These are phyloP conservation scores for Podila minutissima DNA, from an alignment of 192 early-diverging fungal species.

Conservation along the genomic window DNA sequence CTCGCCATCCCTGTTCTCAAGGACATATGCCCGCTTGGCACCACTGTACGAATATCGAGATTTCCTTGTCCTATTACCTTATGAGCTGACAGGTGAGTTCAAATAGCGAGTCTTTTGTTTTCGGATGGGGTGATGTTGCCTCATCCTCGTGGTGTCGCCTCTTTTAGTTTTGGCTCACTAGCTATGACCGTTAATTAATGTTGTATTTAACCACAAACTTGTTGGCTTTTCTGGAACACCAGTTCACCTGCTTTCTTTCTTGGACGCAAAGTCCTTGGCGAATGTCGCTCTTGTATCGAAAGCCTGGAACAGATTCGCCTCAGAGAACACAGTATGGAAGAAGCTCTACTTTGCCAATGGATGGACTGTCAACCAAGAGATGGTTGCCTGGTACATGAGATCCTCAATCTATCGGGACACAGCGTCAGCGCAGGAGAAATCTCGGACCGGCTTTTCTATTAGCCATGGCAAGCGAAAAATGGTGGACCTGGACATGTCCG, in stretches of 20 bases:
- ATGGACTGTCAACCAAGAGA: slow-evolving; percentile 51
- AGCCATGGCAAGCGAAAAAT: slow-evolving; percentile 41
- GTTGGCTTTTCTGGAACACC: not conserved
- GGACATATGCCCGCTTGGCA: slow-evolving; percentile 28
- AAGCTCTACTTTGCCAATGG: slow-evolving; percentile 57
- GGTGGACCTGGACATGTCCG: slow-evolving; percentile 26
- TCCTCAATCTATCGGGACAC: not conserved
- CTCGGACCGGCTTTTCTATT: slow-evolving; percentile 5
- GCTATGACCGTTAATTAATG: no score
- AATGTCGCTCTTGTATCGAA: slow-evolving; percentile 61
- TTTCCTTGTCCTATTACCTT: slow-evolving; percentile 35
- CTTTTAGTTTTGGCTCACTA: no score
- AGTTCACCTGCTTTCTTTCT: slow-evolving; percentile 61
- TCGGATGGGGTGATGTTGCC: no score
- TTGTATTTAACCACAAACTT: not conserved
- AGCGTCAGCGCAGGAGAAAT: not conserved
- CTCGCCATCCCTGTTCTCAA: slow-evolving; percentile 39
- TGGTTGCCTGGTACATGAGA: slow-evolving; percentile 51
- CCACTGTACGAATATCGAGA: slow-evolving; percentile 40
- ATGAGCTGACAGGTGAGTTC: slow-evolving; percentile 43
- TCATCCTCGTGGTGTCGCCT: no score
- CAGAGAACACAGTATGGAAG: slow-evolving; percentile 73
- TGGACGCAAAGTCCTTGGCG: slow-evolving; percentile 59
- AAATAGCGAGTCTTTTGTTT: not conserved
- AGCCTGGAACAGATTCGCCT: slow-evolving; percentile 66